Conservation (phyloP, 495 filamentous ascomycete species). For the Penicillium pulvis region DNA sequence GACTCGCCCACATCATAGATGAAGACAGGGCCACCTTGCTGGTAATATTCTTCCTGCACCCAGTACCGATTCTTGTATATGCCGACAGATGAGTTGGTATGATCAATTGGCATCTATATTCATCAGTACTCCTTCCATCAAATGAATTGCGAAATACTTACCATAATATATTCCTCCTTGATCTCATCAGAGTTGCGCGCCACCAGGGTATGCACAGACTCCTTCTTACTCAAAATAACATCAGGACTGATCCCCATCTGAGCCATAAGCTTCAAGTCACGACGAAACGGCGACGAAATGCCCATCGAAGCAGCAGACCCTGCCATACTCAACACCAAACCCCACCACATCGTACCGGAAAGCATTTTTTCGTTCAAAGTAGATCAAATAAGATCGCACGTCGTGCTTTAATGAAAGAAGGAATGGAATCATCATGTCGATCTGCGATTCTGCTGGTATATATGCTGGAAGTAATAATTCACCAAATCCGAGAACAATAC, state of each 20-base stretch:
- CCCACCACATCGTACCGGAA: slow-evolving; percentile 2
- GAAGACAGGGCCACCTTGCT: slow-evolving; percentile 54
- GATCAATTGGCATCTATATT: slow-evolving; percentile 50
- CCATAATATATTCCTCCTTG: slow-evolving; percentile 26
- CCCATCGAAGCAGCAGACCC: slow-evolving; percentile 15
- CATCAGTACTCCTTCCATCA: slow-evolving; percentile 4
- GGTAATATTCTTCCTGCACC: slow-evolving; percentile 52
- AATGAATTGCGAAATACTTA: slow-evolving; percentile 13
- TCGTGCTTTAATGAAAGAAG: not conserved
- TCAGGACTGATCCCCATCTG: slow-evolving; percentile 28
- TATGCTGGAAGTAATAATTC: slow-evolving; percentile 10
- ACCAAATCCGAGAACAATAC: slow-evolving; percentile 24
- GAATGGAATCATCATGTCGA: slow-evolving; percentile 3
- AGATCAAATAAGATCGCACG: not conserved
- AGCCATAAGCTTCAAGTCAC: slow-evolving; percentile 31
- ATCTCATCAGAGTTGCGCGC: not conserved
- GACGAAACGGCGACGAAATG: slow-evolving; percentile 10
- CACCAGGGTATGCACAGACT: slow-evolving; percentile 11
- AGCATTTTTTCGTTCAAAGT: slow-evolving; percentile 12
- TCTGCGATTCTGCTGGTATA: not conserved
- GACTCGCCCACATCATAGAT: slow-evolving; percentile 56
- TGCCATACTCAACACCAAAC: slow-evolving; percentile 16
- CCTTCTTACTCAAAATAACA: slow-evolving; percentile 14
- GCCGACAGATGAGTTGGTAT: slow-evolving; percentile 39
- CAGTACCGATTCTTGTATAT: slow-evolving; percentile 59